Evolutionary conservation across 2,329 filamentous ascomycete genomes (phyloP), one percentile per base, ranked within the genome.

Genomic region (Xylaria sp.): DNA sequence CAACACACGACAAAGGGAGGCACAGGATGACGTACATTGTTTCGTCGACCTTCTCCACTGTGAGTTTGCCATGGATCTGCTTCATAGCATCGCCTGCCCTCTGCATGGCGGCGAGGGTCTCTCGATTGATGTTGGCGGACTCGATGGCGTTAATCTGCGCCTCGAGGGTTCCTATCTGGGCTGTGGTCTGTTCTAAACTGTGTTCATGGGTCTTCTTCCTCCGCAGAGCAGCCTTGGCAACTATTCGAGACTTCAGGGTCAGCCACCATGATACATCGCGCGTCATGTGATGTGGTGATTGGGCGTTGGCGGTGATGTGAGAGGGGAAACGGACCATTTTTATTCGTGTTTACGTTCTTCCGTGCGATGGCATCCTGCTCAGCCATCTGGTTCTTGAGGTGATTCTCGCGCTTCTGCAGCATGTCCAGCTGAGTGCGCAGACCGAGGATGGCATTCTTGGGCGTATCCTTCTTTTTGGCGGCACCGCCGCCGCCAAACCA

Each of bases 121-220:
- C 94, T 83, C 95, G 91, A 86, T 99, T 99, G 85, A 99, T 98
- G 81, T 98, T 99, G 71, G 96, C 96, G 57, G 94, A 94, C 83
- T 99, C 96, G 84, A 99, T 98, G 69, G 93, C 91, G 81, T 96
- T 96, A 79, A 98, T 97, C 81, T 99, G 94, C 79, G 94, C 92
- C 81, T 99, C 96, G 54, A 99, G 86, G 25, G 96, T 97, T 76
- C 90, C 89, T 78, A 98, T 97, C 83, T 98, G 95, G 39, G 92
- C 89, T 68, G 89, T 88, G 1, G 95, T 98, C 83, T 98, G 94
- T 74, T 97, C 94, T 68, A 98, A 89, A 66, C 93, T 93, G 81
- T 94, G 92, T 82, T 98, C 94, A 78, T 96, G 93, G 75, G 90
- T 87, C 88, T 99, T 98, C 89, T 98, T 98, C 82, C 95, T 91